These are phyloP conservation scores for Tilletiopsis washingtonensis DNA, from an alignment of 1,284 basidiomycete genomes.

Conservation along the genomic window DNA sequence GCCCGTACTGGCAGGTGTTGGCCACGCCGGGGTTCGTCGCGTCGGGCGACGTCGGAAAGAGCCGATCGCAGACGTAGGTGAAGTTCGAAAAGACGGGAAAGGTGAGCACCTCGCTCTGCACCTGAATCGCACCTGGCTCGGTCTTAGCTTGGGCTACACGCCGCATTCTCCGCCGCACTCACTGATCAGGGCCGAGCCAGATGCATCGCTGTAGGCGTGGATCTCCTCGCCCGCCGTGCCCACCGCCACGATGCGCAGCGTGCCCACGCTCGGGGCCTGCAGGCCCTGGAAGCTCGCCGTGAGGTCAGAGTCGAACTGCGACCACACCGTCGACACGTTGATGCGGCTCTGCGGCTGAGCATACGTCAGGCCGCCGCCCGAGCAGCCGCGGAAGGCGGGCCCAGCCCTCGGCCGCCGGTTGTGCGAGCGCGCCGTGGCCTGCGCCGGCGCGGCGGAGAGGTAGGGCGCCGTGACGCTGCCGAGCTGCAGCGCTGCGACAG, in stretches of 20 bases:
- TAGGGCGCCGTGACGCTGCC: neutral
- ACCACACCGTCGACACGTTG: conserved; percentile 42
- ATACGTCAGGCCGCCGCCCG: conserved; percentile 12
- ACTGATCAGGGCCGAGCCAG: conserved; percentile 13
- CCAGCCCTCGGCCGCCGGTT: conserved; percentile 8
- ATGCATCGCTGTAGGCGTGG: conserved; percentile 17
- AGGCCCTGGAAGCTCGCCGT: conserved; percentile 9
- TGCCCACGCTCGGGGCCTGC: conserved; percentile 11
- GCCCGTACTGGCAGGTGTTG: conserved; percentile 31
- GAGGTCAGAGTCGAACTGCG: conserved; percentile 27
- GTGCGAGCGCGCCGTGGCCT: neutral
- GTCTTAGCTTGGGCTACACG: neutral
- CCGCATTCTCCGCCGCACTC: neutral
- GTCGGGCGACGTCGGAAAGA: conserved; percentile 27
- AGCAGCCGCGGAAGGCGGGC: conserved; percentile 30
- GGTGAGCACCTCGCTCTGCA: conserved; percentile 29
- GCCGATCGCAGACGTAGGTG: conserved; percentile 35
- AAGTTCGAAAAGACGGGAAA: conserved; percentile 32
- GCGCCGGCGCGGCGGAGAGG: neutral
- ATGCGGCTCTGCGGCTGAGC: conserved; percentile 22
- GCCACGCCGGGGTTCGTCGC: conserved; percentile 13
- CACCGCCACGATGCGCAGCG: conserved; percentile 28
- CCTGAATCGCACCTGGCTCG: conserved; percentile 19
- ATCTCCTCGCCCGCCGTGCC: conserved; percentile 18
- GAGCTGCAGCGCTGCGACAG: neutral